Evolutionary conservation across 805 yeast genomes (phyloP).

Genomic region (Tetrapisispora fleetii): DNA sequence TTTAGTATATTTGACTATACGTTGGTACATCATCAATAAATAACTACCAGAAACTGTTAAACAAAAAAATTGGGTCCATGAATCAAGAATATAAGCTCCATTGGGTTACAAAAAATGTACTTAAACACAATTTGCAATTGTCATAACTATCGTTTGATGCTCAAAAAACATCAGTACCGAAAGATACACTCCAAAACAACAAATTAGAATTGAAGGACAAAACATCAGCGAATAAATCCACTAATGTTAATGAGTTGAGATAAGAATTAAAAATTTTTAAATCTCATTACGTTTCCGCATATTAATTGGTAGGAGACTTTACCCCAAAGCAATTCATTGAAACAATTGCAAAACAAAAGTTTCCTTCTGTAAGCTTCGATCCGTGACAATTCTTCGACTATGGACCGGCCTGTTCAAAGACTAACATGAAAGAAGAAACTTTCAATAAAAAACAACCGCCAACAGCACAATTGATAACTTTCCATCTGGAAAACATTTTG

Average conservation of each 20-base stretch:
- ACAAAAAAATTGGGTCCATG: constrained; percentile 40
- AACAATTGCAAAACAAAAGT: constrained; percentile 20
- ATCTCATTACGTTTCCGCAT: constrained; percentile 53
- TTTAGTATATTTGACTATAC: constrained; percentile 65
- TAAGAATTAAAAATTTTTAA: constrained; percentile 30
- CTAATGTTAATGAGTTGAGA: constrained; percentile 29
- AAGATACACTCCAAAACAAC: constrained; percentile 20
- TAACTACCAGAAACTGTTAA: constrained; percentile 25
- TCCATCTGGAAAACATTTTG: too few relatives aligned
- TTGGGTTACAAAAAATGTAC: constrained; percentile 44
- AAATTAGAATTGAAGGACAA: constrained; percentile 11
- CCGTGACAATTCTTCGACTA: constrained; percentile 62
- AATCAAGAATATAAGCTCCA: constrained; percentile 74
- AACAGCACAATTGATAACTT: too few relatives aligned
- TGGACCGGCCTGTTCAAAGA: constrained; percentile 36
- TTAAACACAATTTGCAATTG: constrained; percentile 37
- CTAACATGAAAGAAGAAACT: not conserved
- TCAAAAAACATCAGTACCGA: constrained; percentile 51
- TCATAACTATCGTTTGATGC: constrained; percentile 67
- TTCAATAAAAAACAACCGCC: too few relatives aligned
- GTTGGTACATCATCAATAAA: constrained; percentile 18
- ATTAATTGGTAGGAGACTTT: constrained; percentile 71
- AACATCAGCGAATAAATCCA: constrained; percentile 3
- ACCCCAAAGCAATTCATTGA: constrained; percentile 56
- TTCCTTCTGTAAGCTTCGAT: constrained; percentile 58